Conservation (phyloP, 805 yeast genomes). For the Wickerhamomyces rabaulensis region DNA sequence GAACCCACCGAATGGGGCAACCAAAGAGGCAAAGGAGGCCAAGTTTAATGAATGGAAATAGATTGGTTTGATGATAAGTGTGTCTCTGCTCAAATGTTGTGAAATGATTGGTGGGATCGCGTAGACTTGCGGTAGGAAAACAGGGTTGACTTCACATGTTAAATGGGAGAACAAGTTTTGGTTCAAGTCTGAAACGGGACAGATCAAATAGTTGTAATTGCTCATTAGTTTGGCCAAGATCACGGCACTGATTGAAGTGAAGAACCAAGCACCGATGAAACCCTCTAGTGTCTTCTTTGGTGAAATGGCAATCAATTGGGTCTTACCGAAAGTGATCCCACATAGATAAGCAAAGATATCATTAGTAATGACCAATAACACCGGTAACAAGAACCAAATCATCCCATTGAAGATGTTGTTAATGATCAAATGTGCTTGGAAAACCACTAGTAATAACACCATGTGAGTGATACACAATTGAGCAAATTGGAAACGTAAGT, state of each 20-base stretch:
- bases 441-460: constrained; percentile 83
- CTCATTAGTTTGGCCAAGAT: constrained; percentile 59
- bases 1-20: constrained; percentile 98
- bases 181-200: constrained; percentile 74
- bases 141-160: constrained; percentile 80
- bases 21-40: constrained; percentile 91
- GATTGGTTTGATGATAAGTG: constrained; percentile 71
- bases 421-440: constrained; percentile 91
- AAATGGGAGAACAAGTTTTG: constrained; percentile 56
- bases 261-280: constrained; percentile 95
- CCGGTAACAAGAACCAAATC: constrained; percentile 93
- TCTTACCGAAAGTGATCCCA: constrained; percentile 93
- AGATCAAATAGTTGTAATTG: constrained; percentile 69
- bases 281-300: constrained; percentile 99
- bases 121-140: constrained; percentile 77
- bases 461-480: constrained; percentile 92
- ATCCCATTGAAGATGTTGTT: constrained; percentile 85
- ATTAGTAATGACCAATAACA: constrained; percentile 85
- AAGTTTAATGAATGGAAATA: constrained; percentile 82
- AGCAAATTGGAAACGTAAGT: constrained; percentile 86
- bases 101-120: constrained; percentile 67
- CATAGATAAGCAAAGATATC: constrained; percentile 96
- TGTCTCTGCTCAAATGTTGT: constrained; percentile 39
- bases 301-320: constrained; percentile 87
- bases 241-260: constrained; percentile 74